Base-by-base conservation (phyloP, 1,284 basidiomycete species). In the Calocybe gambosa region DNA sequence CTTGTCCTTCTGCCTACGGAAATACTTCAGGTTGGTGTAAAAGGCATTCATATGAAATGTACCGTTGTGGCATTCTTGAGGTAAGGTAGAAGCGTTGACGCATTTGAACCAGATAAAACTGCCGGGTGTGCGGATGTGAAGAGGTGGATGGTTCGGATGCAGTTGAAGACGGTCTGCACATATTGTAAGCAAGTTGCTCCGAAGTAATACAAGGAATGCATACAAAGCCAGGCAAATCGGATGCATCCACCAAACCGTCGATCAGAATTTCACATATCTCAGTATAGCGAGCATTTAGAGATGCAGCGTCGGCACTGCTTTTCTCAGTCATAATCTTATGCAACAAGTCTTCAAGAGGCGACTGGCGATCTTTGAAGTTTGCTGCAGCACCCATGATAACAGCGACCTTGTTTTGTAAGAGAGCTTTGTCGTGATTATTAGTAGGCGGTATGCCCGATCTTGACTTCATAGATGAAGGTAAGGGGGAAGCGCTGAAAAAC, bases 311-410 rank as follows among this genome's bases (percentile, higher is more conserved):
- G 23, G 61, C 65, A 6, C 73, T 75, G 21, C 75, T 70, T 57
- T 82, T 83, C 6, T 76, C 76, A 0, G 68, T 65, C 61, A 92
- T 83, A 23, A 92, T 86, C 62, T 82, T 86, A 58, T 87, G 81
- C 23, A 98, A 68, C 20, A 94, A 70, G 48, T 89, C 84, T 60
- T 97, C 93, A 26, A 98, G 66, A 1, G 89, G 85, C 10, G 85
- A 86, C 42, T 90, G 84, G 0, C 83, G 75, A 54, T 93, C 92
- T 54, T 82, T 83, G 68, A 89, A 91, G 48, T 83, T 77, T 2
- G 82, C 80, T 1, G 89, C 78, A 0, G 95, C 87, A 3, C 84
- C 82, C 78, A 94, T 91, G 55, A 98, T 84, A 9, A 94, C 76
- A 0, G 75, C 74, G 13, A 88, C 85, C 58, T 83, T 86, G 2